Percentiles rank a stretch among this genome's conserved stretches.
Evolutionary conservation across 345 rosid genomes (phyloP).

Genomic region (Syzygium oleosum): DNA sequence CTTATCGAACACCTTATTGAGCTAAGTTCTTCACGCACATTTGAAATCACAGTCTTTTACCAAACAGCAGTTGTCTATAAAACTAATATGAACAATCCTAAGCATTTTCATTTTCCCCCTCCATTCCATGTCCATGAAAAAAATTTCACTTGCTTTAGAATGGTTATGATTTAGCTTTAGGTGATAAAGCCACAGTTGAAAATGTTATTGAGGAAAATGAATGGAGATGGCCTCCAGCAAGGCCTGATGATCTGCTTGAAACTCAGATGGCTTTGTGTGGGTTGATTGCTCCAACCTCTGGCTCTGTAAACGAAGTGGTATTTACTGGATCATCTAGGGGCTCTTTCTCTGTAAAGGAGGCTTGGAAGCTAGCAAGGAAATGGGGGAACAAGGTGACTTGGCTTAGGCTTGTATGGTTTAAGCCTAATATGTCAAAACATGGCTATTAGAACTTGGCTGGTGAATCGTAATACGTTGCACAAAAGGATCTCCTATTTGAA

Average conservation of each 20-base stretch:
- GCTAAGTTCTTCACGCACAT: background rate
- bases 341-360: background rate
- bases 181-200: background rate
- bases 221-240: rapidly evolving
- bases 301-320: background rate
- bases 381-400: background rate
- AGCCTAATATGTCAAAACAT: rapidly evolving
- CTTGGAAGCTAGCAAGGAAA: background rate
- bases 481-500: too few relatives aligned
- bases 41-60: background rate
- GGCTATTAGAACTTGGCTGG: too few relatives aligned
- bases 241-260: background rate
- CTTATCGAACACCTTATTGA: background rate
- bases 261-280: background rate
- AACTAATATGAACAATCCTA: background rate
- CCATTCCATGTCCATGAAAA: rapidly evolving
- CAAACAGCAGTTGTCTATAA: background rate
- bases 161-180: background rate
- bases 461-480: too few relatives aligned
- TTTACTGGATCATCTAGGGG: background rate
- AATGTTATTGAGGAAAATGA: background rate
- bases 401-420: background rate
- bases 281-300: background rate
- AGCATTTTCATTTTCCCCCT: background rate
- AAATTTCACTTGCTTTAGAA: background rate